These are phyloP conservation scores for Notholithocarpus densiflorus DNA, from an alignment of 306 rosid species.

Conservation along the genomic window DNA sequence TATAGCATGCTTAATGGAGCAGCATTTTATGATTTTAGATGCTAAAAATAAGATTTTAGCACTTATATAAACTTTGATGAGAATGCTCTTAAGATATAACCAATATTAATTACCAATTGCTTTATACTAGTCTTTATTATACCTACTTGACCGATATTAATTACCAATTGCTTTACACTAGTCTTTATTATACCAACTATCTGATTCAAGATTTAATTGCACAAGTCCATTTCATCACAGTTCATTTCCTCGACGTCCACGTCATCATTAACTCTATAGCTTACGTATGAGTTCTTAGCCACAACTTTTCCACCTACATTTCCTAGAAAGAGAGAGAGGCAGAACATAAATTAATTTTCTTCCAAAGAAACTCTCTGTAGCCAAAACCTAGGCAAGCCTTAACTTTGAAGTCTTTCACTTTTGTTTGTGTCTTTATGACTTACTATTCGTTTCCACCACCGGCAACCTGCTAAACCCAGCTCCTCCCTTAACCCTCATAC, in stretches of 20 bases:
- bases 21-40: no score
- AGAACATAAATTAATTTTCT: no score
- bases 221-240: not conserved
- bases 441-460: constrained; percentile 14
- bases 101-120: no score
- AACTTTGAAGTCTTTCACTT: not conserved
- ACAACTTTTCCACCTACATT: not conserved
- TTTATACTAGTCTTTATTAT: no score
- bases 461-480: constrained; percentile 11
- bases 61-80: no score
- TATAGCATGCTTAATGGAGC: no score
- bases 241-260: constrained; percentile 7
- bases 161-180: no score
- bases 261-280: constrained; percentile 11
- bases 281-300: not conserved
- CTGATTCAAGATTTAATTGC: constrained; percentile 24
- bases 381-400: no score
- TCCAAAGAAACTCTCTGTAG: no score
- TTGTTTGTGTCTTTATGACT: not conserved
- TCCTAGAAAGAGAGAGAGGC: not conserved
- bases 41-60: no score
- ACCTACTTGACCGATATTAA: no score
- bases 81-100: no score
- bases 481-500: not conserved
- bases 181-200: not conserved